phyloP scores from a whole-genome alignment of 768 basidiomycete species.

The Termitomyces sp. region DNA sequence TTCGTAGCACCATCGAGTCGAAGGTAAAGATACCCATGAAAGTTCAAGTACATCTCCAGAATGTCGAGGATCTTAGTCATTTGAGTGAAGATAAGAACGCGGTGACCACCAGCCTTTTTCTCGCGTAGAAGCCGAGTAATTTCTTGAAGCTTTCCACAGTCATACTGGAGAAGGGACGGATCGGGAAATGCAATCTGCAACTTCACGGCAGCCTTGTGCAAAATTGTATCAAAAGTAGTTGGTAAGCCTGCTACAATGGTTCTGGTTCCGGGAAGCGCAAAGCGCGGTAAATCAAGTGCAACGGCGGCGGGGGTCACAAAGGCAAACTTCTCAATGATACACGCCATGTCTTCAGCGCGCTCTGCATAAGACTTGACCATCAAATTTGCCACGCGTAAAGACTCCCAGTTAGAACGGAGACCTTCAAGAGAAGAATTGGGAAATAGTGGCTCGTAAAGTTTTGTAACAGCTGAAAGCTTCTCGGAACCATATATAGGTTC shows the following conservation, averaged over 20 bases:
- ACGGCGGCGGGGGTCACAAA: slow-evolving; percentile 79
- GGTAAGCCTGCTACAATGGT: slow-evolving; percentile 22
- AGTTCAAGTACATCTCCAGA: slow-evolving; percentile 86
- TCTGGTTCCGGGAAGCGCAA: slow-evolving; percentile 47
- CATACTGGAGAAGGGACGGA: slow-evolving; percentile 83
- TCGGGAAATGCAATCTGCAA: slow-evolving; percentile 93
- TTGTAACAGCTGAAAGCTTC: slow-evolving; percentile 30
- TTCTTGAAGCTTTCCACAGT: slow-evolving; percentile 92
- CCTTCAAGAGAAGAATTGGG: slow-evolving; percentile 42
- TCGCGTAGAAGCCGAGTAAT: slow-evolving; percentile 74
- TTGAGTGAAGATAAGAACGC: slow-evolving; percentile 92
- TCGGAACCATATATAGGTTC: slow-evolving; percentile 44
- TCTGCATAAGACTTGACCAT: slow-evolving; percentile 59
- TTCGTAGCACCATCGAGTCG: slow-evolving; percentile 94
- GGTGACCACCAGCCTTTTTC: slow-evolving; percentile 83
- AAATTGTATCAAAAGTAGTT: slow-evolving; percentile 52
- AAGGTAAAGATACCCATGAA: slow-evolving; percentile 90
- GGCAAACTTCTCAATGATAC: slow-evolving; percentile 61
- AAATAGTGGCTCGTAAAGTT: slow-evolving; percentile 39
- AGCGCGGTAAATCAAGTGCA: slow-evolving; percentile 63
- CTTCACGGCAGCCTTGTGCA: slow-evolving; percentile 76
- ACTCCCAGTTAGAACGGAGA: slow-evolving; percentile 36
- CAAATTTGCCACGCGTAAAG: slow-evolving; percentile 31
- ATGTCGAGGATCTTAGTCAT: slow-evolving; percentile 96
- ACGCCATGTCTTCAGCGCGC: slow-evolving; percentile 50